phyloP scores from a whole-genome alignment of 2,329 filamentous ascomycete species.

The Claviceps sp. region DNA sequence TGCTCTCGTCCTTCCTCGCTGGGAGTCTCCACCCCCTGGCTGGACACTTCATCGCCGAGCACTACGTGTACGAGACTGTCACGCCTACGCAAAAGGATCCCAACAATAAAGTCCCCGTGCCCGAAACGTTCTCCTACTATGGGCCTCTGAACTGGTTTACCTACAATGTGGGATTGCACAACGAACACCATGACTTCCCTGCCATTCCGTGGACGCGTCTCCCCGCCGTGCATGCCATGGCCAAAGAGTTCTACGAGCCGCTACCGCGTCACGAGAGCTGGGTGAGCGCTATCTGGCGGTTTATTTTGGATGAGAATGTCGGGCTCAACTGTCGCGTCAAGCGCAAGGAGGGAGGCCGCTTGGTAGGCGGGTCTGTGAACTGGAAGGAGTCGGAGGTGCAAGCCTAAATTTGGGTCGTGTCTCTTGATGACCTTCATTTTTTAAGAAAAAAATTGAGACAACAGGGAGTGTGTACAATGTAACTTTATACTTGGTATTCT shows the following conservation, averaged over 20 bases:
- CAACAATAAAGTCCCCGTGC: conserved; percentile 51
- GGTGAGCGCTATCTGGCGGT: conserved; percentile 88
- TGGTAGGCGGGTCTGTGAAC: conserved; percentile 36
- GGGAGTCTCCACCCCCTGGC: conserved; percentile 89
- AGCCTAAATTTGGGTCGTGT: conserved; percentile 27
- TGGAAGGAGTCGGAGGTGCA: conserved; percentile 62
- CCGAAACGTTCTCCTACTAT: conserved; percentile 97
- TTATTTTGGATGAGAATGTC: conserved; percentile 80
- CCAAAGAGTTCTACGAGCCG: conserved; percentile 81
- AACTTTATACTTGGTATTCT: too few relatives aligned
- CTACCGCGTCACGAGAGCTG: conserved; percentile 82
- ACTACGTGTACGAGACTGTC: conserved; percentile 67
- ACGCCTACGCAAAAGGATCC: conserved; percentile 41
- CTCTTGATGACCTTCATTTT: neutral
- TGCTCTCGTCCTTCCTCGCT: conserved; percentile 84
- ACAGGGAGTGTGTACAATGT: neutral
- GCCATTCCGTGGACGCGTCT: conserved; percentile 90
- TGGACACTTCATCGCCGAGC: conserved; percentile 96
- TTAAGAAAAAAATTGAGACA: neutral
- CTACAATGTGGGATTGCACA: conserved; percentile 96
- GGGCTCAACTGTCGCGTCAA: conserved; percentile 90
- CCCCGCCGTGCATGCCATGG: conserved; percentile 62
- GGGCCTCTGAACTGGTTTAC: conserved; percentile 82
- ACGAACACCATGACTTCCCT: conserved; percentile 98
- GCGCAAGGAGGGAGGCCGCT: conserved; percentile 60